These are phyloP conservation scores for Avena eriantha DNA, from an alignment of 176 grass and related monocot genomes.

Conservation along the genomic window DNA sequence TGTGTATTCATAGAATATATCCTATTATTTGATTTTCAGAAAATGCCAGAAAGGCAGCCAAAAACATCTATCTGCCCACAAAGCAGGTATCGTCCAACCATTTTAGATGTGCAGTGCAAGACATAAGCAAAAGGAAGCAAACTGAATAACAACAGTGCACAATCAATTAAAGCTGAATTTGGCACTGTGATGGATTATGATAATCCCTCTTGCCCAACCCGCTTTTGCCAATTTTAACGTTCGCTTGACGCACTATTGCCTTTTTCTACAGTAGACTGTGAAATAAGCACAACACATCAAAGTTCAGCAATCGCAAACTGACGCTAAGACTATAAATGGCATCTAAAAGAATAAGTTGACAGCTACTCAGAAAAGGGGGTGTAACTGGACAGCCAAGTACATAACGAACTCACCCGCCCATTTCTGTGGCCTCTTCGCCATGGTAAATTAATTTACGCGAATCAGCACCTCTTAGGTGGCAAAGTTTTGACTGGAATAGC, in stretches of 20 bases:
- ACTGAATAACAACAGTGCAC: slow-evolving; percentile 14
- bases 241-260: background rate
- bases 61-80: background rate
- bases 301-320: background rate
- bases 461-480: slow-evolving; percentile 73
- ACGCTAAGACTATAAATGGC: slow-evolving; percentile 14
- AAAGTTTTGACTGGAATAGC: slow-evolving; percentile 73
- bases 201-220: background rate
- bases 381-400: slow-evolving; percentile 25
- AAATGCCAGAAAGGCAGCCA: slow-evolving; percentile 1
- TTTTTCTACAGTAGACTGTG: background rate
- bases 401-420: slow-evolving; percentile 84
- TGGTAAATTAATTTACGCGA: slow-evolving; percentile 66
- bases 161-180: background rate
- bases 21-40: slow-evolving; percentile 16
- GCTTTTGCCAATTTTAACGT: background rate
- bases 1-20: background rate
- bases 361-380: slow-evolving; percentile 6
- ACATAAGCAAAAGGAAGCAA: background rate
- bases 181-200: background rate
- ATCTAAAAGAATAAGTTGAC: slow-evolving; percentile 5
- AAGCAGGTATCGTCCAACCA: background rate
- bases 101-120: background rate
- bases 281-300: background rate
- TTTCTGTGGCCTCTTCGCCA: slow-evolving; percentile 94